These are phyloP conservation scores for Diaporthe eres DNA, from an alignment of 2,329 filamentous ascomycete genomes.

Conservation along the genomic window DNA sequence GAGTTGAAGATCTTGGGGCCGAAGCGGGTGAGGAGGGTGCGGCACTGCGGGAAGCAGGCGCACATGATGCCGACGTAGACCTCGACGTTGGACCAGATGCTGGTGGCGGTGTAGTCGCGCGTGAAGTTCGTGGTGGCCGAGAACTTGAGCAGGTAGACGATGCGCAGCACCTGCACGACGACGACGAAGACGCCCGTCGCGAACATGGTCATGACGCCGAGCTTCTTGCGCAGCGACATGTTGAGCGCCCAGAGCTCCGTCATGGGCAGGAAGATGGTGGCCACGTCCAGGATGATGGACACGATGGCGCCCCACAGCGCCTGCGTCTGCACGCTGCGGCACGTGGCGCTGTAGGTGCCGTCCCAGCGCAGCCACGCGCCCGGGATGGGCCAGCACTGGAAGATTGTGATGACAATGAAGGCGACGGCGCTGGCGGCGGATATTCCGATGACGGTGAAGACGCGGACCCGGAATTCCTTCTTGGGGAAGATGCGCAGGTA, in stretches of 20 bases:
- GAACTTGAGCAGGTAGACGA: constrained; percentile 25
- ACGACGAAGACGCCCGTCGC: constrained; percentile 42
- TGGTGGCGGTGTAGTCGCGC: constrained; percentile 19
- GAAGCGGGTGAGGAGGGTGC: constrained; percentile 19
- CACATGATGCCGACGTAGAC: constrained; percentile 29
- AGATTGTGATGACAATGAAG: background rate
- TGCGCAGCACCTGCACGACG: constrained; percentile 25
- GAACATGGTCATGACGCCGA: constrained; percentile 55
- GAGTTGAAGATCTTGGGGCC: constrained; percentile 9
- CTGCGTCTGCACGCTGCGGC: constrained; percentile 1
- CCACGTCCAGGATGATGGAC: constrained; percentile 57
- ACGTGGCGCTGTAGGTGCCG: background rate
- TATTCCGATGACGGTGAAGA: constrained; percentile 9
- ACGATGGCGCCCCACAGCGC: constrained; percentile 53
- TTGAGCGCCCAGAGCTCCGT: constrained; percentile 55
- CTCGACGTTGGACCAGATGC: constrained; percentile 29
- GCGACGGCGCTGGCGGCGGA: background rate
- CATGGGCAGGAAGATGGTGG: constrained; percentile 56
- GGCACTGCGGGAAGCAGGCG: constrained; percentile 28
- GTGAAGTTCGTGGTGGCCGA: constrained; percentile 1
- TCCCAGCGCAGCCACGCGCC: constrained; percentile 28
- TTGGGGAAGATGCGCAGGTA: constrained; percentile 35
- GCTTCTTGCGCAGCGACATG: constrained; percentile 57
- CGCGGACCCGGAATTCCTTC: background rate
- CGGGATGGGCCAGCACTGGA: constrained; percentile 24